These are phyloP conservation scores for Claviceps africana DNA, from an alignment of 2,329 filamentous ascomycete species.

Conservation along the genomic window DNA sequence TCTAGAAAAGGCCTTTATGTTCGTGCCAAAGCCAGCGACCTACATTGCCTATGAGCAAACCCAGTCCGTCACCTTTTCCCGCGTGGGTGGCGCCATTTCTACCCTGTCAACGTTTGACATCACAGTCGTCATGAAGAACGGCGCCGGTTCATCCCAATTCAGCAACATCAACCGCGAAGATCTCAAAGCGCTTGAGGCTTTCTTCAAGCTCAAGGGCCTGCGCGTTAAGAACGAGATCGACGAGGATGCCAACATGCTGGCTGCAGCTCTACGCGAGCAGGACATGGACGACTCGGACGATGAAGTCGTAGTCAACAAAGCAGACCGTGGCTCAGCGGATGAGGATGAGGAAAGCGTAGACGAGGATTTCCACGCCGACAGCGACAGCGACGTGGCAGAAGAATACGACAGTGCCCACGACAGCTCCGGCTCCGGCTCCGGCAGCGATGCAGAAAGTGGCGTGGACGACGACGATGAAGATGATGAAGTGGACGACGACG, in stretches of 20 bases:
- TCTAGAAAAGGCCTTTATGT: conserved; percentile 96
- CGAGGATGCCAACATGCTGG: conserved; percentile 71
- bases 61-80: conserved; percentile 82
- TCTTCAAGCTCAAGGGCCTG: conserved; percentile 91
- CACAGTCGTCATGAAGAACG: conserved; percentile 77
- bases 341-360: conserved; percentile 93
- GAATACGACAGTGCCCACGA: conserved; percentile 89
- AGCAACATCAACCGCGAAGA: conserved; percentile 99
- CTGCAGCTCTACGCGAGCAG: conserved; percentile 70
- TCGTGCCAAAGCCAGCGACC: conserved; percentile 93
- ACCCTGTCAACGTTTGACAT: conserved; percentile 96
- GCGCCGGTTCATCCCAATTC: conserved; percentile 83
- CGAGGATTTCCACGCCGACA: conserved; percentile 88
- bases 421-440: conserved; percentile 61
- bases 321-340: conserved; percentile 80
- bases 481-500: conserved; percentile 28
- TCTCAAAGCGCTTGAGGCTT: conserved; percentile 87
- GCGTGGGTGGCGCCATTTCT: conserved; percentile 85
- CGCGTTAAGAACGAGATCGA: conserved; percentile 98
- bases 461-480: conserved; percentile 31
- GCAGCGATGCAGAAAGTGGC: conserved; percentile 37
- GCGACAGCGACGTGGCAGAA: conserved; percentile 89
- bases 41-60: conserved; percentile 95
- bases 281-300: conserved; percentile 76
- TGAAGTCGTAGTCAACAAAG: conserved; percentile 53